phyloP scores from a whole-genome alignment of 441 rosid genomes.

The Croton laevigatus region DNA sequence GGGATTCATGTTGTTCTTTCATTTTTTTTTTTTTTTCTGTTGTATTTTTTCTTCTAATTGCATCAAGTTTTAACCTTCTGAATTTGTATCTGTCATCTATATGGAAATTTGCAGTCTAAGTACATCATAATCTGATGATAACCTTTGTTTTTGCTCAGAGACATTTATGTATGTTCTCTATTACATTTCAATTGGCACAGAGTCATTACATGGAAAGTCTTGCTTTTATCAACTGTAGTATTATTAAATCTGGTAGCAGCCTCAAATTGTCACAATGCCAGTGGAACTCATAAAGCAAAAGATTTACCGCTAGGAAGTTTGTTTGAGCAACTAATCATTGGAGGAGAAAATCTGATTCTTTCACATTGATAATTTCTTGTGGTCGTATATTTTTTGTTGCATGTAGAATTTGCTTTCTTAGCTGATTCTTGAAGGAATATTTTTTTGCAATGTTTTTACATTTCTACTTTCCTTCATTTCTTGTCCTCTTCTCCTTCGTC shows the following conservation, averaged over 20 bases:
- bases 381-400: too few relatives aligned
- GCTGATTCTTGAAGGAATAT: background rate
- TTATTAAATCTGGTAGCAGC: background rate
- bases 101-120: slow-evolving; percentile 6
- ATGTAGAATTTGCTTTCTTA: too few relatives aligned
- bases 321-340: background rate
- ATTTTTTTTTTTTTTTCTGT: background rate
- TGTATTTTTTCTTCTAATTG: background rate
- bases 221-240: background rate
- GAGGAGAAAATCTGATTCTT: background rate
- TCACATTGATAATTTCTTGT: too few relatives aligned
- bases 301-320: background rate
- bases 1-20: background rate
- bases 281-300: slow-evolving; percentile 3
- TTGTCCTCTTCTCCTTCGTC: background rate
- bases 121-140: background rate
- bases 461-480: background rate
- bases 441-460: background rate
- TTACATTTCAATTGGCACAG: slow-evolving; percentile 5
- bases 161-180: background rate
- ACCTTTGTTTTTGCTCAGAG: background rate
- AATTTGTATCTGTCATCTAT: slow-evolving; percentile 1
- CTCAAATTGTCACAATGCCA: background rate
- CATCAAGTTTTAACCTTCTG: background rate
- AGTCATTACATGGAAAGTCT: background rate